Evolutionary conservation across 768 basidiomycete genomes (phyloP), one percentile per base, ranked within the genome.

Genomic region (Podaxis mareebaensis): DNA sequence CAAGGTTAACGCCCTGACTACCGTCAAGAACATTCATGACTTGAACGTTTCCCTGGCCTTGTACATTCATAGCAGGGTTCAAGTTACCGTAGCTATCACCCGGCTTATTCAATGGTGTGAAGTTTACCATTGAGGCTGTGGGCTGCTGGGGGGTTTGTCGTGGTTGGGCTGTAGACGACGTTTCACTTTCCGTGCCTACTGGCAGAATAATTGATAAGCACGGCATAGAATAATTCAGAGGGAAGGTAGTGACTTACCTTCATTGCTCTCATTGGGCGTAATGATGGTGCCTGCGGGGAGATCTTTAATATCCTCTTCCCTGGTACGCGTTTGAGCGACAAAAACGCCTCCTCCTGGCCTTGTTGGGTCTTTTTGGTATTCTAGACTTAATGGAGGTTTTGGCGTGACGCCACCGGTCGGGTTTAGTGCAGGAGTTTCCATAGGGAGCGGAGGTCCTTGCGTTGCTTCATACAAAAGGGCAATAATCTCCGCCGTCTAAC

Each of bases 381-480:
- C 82, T 58, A 95, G 75, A 49, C 81, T 75, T 3, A 83, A 69
- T 4, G 82, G 84, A n/a, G 79, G 81, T 66, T 81, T 83, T 56
- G 76, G 83, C 39, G 78, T 85, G 63, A 85, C 86, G 30, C 89
- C 89, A 1, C 92, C 90, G 0, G 83, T 88, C 3, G 95, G 94
- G 71, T 95, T 95, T 61, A 94, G 80, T 15, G 84, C 79, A 10
- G 89, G 86, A 0, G 86, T 80, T 67, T 87, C 83, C 58, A 86
- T 74, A 8, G 78, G 79, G 64, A 78, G 69, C 54, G 72, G 78
- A 53, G 71, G 82, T n/a, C 90, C 89, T 73, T 92, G 90, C n/a
- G 96, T 96, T 12, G 95, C 93, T 76, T 96, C 94, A 73, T 93
- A 96, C 39, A 97, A 80, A 26, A 98, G 79, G 5, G 91, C 83